Base-by-base conservation (phyloP, 805 yeast species). In the Huiozyma sinensis region DNA sequence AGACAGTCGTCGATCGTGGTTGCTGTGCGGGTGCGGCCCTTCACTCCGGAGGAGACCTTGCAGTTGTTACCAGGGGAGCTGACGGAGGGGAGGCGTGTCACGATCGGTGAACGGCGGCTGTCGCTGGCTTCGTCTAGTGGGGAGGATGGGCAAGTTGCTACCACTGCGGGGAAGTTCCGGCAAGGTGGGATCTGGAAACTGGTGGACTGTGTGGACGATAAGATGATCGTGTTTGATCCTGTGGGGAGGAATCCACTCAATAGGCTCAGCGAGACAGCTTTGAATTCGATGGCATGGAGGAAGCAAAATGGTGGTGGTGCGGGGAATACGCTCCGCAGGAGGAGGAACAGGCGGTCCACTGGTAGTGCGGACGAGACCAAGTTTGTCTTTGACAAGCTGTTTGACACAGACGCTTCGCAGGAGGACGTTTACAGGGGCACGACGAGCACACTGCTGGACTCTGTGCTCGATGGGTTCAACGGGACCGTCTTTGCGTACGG, bases 401-500 rank as follows among this genome's bases (percentile, higher is more conserved):
- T 88, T 59, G 92, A 82, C 60, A 81, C 75, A 44, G 64, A 63
- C 17, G 65, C 83, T 0, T 48, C 76, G 0, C 96, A 89, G 55
- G 68, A 71, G 7, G 81, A 81, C 6, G 85, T 89, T 0, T 89
- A 76, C 56, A 57, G 66, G 28, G 61, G 63, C 30, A 85, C 95
- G 0, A 77, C 95, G 0, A 67, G 71, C 41, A 90, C 95, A 0
- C 66, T 87, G 40, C 67, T 89, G 6, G 86, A 80, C 47, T 73
- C 81, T 35, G 79, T 87, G 0, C 60, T 89, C 36, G 92, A 84
- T 48, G 97, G 97, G 0, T 85, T 69, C 63, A 88, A 90, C 60
- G 81, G 95, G 6, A 87, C 96, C 0, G 86, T 89, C 0, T 89
- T 89, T 67, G 97, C 97, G 0, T 89, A 89, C 60, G 97, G 97